Conservation (phyloP, 1,284 basidiomycete genomes). For the Melampsora abietis-canadensis region DNA sequence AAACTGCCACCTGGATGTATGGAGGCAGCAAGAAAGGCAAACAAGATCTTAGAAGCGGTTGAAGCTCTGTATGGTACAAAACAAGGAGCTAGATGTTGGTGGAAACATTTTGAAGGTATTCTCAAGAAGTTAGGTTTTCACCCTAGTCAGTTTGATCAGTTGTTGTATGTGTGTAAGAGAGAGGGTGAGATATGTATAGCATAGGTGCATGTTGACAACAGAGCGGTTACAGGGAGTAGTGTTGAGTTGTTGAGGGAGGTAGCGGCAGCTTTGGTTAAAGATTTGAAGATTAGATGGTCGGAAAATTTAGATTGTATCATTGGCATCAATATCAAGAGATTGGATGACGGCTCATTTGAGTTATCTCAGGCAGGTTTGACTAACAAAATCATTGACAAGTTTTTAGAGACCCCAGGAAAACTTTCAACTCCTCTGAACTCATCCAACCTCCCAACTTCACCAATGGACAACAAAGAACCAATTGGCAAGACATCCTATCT, state of each 20-base stretch:
- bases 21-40: not conserved
- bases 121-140: not conserved
- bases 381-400: too few species aligned
- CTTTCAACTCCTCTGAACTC: too few species aligned
- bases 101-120: not conserved
- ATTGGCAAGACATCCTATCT: too few species aligned
- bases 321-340: not conserved
- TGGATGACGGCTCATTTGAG: too few species aligned
- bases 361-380: too few species aligned
- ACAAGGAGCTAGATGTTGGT: slow-evolving; percentile 8
- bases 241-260: not conserved
- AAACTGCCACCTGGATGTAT: not conserved
- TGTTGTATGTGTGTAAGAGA: too few species aligned
- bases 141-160: not conserved
- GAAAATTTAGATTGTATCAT: not conserved
- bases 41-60: too few species aligned
- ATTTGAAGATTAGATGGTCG: slow-evolving; percentile 5
- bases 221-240: not conserved
- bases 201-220: slow-evolving; percentile 24
- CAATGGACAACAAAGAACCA: too few species aligned
- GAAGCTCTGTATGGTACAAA: slow-evolving; percentile 1
- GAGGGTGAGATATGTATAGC: not conserved
- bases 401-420: too few species aligned
- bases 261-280: not conserved
- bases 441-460: too few species aligned